Percentiles rank a stretch among this genome's conserved stretches.
These are phyloP conservation scores for Metschnikowia shivogae DNA, from an alignment of 805 yeast genomes.

Conservation along the genomic window DNA sequence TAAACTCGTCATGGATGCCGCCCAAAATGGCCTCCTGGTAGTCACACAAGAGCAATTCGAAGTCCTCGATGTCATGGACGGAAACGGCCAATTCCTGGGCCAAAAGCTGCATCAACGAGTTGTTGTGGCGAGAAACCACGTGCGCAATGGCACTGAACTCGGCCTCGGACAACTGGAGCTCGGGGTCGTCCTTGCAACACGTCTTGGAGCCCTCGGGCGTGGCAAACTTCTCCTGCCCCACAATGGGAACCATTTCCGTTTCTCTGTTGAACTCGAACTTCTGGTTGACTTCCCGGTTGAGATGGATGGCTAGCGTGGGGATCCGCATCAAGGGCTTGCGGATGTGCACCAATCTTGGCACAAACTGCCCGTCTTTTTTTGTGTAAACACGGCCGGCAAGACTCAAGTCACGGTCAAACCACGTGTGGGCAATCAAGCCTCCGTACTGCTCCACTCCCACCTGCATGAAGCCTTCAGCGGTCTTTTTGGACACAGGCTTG, in stretches of 20 bases:
- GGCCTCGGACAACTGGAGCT: slow-evolving; percentile 40
- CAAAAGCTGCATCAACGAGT: slow-evolving; percentile 61
- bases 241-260: slow-evolving; percentile 79
- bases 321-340: slow-evolving; percentile 78
- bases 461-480: slow-evolving; percentile 73
- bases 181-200: slow-evolving; percentile 52
- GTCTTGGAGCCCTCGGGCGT: not conserved
- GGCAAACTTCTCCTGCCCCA: slow-evolving; percentile 47
- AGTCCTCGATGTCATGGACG: slow-evolving; percentile 71
- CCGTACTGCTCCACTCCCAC: slow-evolving; percentile 94
- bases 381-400: slow-evolving; percentile 90
- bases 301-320: slow-evolving; percentile 92
- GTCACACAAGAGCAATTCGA: slow-evolving; percentile 82
- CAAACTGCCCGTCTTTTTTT: slow-evolving; percentile 44
- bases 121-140: slow-evolving; percentile 71
- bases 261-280: slow-evolving; percentile 90
- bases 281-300: slow-evolving; percentile 68
- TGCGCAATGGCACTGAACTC: slow-evolving; percentile 63
- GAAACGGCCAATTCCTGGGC: slow-evolving; percentile 59
- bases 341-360: slow-evolving; percentile 71
- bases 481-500: slow-evolving; percentile 77
- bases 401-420: slow-evolving; percentile 93
- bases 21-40: slow-evolving; percentile 81
- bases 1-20: slow-evolving; percentile 85
- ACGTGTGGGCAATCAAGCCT: slow-evolving; percentile 93